phyloP scores from a whole-genome alignment of 306 rosid species.

The Argentina anserina region DNA sequence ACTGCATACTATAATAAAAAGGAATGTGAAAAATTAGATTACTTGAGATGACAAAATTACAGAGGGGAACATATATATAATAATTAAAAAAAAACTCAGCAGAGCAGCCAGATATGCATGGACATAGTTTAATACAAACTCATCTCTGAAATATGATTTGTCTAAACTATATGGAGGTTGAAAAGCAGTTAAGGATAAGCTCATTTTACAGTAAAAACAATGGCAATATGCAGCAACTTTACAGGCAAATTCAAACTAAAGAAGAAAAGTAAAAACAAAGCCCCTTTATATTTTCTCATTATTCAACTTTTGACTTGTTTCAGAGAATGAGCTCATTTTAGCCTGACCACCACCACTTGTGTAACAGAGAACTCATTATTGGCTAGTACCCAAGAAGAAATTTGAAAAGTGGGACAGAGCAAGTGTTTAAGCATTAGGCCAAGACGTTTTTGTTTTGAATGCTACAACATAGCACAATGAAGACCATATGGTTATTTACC shows the following conservation, averaged over 20 bases:
- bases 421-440: neutral
- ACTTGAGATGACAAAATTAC: neutral
- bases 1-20: neutral
- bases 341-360: neutral
- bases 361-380: neutral
- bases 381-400: neutral
- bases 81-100: neutral
- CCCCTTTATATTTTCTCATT: neutral
- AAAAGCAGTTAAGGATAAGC: neutral
- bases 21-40: constrained; percentile 1
- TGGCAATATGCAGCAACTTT: neutral
- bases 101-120: neutral
- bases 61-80: neutral
- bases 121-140: neutral
- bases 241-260: neutral
- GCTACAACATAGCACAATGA: neutral
- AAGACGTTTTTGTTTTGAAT: neutral
- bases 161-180: neutral
- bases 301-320: constrained; percentile 4
- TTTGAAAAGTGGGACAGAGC: neutral
- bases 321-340: constrained; percentile 3
- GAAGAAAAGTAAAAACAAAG: neutral
- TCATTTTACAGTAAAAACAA: neutral
- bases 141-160: neutral
- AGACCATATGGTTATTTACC: constrained; percentile 36